A percentile compares a stretch with the other conserved stretches of the same genome.
phyloP scores from a whole-genome alignment of 2,329 filamentous ascomycete genomes.

The Ceratocystis papillata region DNA sequence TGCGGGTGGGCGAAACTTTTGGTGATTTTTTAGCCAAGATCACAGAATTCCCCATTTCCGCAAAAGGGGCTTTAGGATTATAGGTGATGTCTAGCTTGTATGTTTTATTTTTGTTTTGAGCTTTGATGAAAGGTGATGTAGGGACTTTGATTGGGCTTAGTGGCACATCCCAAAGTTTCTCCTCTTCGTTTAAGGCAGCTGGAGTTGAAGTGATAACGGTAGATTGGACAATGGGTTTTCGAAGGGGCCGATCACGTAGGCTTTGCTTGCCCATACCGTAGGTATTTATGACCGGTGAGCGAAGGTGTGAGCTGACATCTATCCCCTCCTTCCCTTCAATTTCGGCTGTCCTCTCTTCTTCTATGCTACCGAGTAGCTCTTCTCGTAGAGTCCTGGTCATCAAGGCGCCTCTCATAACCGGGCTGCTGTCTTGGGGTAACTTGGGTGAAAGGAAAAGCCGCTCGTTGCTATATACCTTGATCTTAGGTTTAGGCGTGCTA shows the following conservation, averaged over 20 bases:
- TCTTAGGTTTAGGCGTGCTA: not conserved
- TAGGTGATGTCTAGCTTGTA: too few species aligned
- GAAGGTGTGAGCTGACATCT: not conserved
- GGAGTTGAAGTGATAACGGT: not conserved
- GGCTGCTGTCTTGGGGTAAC: not conserved
- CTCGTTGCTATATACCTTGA: not conserved
- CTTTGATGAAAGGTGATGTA: too few species aligned
- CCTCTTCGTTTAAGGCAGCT: not conserved
- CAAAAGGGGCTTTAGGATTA: not conserved
- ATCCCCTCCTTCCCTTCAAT: not conserved
- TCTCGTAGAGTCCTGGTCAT: not conserved
- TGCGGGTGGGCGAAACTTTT: not conserved
- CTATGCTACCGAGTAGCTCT: not conserved
- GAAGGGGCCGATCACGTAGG: not conserved
- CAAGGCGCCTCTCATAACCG: conserved; percentile 4
- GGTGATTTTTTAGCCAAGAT: not conserved
- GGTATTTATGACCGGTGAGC: not conserved
- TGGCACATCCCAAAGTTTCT: conserved; percentile 12
- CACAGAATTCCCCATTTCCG: not conserved
- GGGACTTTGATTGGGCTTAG: too few species aligned
- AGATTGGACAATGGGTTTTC: not conserved
- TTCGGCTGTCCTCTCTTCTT: not conserved
- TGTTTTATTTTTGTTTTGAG: too few species aligned
- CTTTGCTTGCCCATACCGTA: conserved; percentile 10
- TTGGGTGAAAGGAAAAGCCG: not conserved